These are phyloP conservation scores for Boletus sensibilis DNA, from an alignment of 768 basidiomycete species.

Conservation along the genomic window DNA sequence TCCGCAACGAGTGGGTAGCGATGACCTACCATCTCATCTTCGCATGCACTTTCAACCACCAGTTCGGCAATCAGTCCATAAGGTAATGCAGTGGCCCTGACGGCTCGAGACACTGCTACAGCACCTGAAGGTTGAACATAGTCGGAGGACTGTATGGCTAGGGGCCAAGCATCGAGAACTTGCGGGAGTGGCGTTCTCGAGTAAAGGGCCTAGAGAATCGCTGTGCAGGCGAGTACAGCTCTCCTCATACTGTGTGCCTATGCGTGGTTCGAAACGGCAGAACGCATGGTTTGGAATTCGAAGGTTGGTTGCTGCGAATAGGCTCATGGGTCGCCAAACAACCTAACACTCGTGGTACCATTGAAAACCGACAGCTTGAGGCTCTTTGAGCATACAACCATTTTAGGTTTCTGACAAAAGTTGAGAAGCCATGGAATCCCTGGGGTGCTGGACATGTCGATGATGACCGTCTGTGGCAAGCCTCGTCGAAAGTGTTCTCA, in stretches of 20 bases:
- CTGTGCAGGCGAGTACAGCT: constrained; percentile 11
- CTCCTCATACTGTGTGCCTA: background rate
- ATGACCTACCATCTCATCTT: background rate
- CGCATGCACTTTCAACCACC: background rate
- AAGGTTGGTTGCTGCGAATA: background rate
- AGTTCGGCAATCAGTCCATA: background rate
- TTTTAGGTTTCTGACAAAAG: background rate
- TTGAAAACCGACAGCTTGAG: background rate
- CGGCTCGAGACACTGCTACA: background rate
- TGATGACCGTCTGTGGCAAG: no score
- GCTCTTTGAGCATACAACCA: no score
- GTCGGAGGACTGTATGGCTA: background rate
- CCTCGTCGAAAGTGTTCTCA: background rate
- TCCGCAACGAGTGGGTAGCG: no score
- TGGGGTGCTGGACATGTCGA: background rate
- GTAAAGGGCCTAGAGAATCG: background rate
- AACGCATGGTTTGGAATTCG: background rate
- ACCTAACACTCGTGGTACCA: no score
- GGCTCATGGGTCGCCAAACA: background rate
- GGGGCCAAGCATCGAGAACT: background rate
- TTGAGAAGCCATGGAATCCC: background rate
- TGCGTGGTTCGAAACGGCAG: background rate
- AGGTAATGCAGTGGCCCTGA: background rate
- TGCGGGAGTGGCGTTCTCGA: constrained; percentile 5
- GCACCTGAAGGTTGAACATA: background rate